phyloP scores from a whole-genome alignment of 805 yeast genomes.

The Ogataea chonburiensis region DNA sequence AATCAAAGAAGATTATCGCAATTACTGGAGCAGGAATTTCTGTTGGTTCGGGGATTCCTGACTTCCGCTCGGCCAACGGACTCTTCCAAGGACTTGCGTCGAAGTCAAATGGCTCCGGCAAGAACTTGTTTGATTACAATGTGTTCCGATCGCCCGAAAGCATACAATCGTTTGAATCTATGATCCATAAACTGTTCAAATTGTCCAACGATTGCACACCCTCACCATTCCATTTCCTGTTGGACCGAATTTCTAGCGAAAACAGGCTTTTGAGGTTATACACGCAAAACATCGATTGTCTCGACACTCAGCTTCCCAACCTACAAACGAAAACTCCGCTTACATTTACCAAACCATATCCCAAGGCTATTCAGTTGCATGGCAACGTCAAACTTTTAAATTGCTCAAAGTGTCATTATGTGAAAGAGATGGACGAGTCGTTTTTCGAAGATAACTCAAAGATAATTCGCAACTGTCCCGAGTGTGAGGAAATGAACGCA shows the following conservation, averaged over 20 bases:
- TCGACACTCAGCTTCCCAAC: slow-evolving; percentile 59
- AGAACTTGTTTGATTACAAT: slow-evolving; percentile 71
- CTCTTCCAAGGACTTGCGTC: slow-evolving; percentile 56
- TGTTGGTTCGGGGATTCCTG: slow-evolving; percentile 86
- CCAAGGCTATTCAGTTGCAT: slow-evolving; percentile 74
- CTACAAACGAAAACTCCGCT: slow-evolving; percentile 53
- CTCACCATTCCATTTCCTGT: slow-evolving; percentile 69
- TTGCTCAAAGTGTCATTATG: slow-evolving; percentile 73
- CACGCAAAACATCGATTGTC: slow-evolving; percentile 85
- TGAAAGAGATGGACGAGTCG: slow-evolving; percentile 50
- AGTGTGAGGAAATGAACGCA: slow-evolving; percentile 57
- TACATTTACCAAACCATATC: slow-evolving; percentile 36
- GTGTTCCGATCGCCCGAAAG: slow-evolving; percentile 66
- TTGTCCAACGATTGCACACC: slow-evolving; percentile 59
- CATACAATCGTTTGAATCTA: slow-evolving; percentile 65
- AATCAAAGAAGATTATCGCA: slow-evolving; percentile 59
- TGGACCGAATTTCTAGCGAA: slow-evolving; percentile 58
- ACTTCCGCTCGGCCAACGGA: slow-evolving; percentile 72
- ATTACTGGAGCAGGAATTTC: slow-evolving; percentile 91
- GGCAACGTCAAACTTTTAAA: slow-evolving; percentile 73
- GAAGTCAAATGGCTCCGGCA: slow-evolving; percentile 44
- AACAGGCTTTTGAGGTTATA: slow-evolving; percentile 70
- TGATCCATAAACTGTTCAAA: slow-evolving; percentile 61
- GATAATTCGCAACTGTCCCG: slow-evolving; percentile 53
- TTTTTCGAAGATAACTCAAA: slow-evolving; percentile 39